Conservation (phyloP, 306 rosid genomes). For the Herpetospermum pedunculosum region DNA sequence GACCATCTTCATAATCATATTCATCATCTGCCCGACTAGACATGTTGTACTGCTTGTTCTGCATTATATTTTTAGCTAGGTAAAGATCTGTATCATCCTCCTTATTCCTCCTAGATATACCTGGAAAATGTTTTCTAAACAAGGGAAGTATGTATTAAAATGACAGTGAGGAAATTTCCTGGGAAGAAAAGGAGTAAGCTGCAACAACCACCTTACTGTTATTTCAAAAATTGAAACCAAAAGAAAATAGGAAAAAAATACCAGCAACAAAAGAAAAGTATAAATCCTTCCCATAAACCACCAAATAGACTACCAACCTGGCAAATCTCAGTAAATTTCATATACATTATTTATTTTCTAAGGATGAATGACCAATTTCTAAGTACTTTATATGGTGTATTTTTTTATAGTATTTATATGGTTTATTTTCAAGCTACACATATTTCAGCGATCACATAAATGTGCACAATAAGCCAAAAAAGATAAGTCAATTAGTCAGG, state of each 20-base stretch:
- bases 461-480: neutral
- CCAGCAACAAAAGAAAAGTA: neutral
- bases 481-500: neutral
- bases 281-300: neutral
- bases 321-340: neutral
- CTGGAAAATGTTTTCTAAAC: constrained; percentile 36
- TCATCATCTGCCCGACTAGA: constrained; percentile 76
- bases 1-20: constrained; percentile 67
- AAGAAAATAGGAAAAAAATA: neutral
- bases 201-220: neutral
- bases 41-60: constrained; percentile 53
- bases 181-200: neutral
- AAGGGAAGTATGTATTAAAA: constrained; percentile 8
- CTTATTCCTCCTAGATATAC: constrained; percentile 35
- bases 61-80: constrained; percentile 71
- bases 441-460: neutral
- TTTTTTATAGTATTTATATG: neutral
- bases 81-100: constrained; percentile 80
- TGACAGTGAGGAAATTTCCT: neutral
- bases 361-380: neutral
- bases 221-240: neutral
- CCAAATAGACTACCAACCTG: neutral
- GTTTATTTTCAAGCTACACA: neutral
- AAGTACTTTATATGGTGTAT: neutral
- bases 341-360: neutral